Base-by-base conservation (phyloP, 2,329 filamentous ascomycete species). In the Monilinia aucupariae region DNA sequence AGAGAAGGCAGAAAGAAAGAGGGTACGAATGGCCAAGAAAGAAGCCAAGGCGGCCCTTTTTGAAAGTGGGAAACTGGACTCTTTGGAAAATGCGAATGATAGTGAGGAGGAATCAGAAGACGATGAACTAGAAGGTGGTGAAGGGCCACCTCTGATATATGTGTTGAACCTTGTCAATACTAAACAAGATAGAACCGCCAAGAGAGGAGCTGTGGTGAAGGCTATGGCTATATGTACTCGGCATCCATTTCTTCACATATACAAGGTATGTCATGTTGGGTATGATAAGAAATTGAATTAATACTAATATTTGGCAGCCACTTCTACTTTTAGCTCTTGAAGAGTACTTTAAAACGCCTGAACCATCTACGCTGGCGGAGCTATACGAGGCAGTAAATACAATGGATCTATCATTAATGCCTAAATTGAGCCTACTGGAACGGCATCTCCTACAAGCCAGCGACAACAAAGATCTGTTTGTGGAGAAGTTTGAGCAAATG, bases 151-250 rank as follows among this genome's bases (percentile, higher is more conserved):
- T 3, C 78, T 99, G 69, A 94, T 99, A 72, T 97, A 99, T 76
- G 94, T 99, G 59, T 80, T 99, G 68, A 99, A 99, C 75, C 78
- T 99, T 73, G 94, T 99, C 70, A 97, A 99, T 75, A 99, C 93
- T 9, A 97, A 97, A 76, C 91, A 96, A 75, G 94, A 99, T 78
- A 93, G 90, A 73, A 89, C 88, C 25, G 91, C 91, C 54, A 96
- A 94, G 77, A 87, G 94, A 82, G 94, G 94, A 64, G 94, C 94
- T 25, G 83, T 97, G 56, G 93, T 97, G 64, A 97, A 97, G 75
- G 91, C 94, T 49, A 99, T 99, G 94, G 94, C 94, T 37, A 97
- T 99, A 69, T 99, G 94, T 79, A 99, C 94, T 9, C 83, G 94
- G 50, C 94, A 99, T 79, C 92, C 94, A 3, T 99, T 99, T 76